phyloP scores from a whole-genome alignment of 1,284 basidiomycete species.

The Clitocybe nebularis region DNA sequence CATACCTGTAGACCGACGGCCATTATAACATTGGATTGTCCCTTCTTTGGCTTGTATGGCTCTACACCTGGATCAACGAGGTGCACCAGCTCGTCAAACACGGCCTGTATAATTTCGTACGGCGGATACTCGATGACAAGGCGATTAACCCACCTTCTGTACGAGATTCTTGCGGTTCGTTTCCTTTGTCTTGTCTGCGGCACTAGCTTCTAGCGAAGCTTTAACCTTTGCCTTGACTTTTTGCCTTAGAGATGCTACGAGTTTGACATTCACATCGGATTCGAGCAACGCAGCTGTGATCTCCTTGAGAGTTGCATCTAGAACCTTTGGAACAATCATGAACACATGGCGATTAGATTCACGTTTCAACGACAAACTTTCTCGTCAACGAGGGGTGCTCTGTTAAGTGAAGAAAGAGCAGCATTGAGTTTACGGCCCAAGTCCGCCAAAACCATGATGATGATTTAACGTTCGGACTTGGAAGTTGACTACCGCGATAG shows the following conservation, averaged over 20 bases:
- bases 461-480: too few relatives aligned
- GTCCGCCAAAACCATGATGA: constrained; percentile 91
- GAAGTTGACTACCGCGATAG: too few relatives aligned
- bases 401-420: constrained; percentile 88
- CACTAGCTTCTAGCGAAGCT: constrained; percentile 64
- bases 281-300: constrained; percentile 93
- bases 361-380: constrained; percentile 47
- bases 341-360: constrained; percentile 11
- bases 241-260: constrained; percentile 83
- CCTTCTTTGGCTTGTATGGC: constrained; percentile 96
- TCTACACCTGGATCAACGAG: constrained; percentile 94
- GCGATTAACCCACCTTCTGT: constrained; percentile 67
- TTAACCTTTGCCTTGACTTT: constrained; percentile 90
- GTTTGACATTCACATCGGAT: constrained; percentile 97
- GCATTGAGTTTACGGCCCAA: constrained; percentile 92
- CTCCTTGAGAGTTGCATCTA: constrained; percentile 93
- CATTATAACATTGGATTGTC: constrained; percentile 95
- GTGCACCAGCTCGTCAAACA: constrained; percentile 95
- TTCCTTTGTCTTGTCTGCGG: constrained; percentile 74
- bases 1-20: constrained; percentile 89
- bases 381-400: constrained; percentile 85
- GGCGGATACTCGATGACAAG: constrained; percentile 2
- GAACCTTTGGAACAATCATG: constrained; percentile 47
- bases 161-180: constrained; percentile 81
- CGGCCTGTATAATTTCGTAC: constrained; percentile 55